Evolutionary conservation across 768 basidiomycete species (phyloP).

Genomic region (Boletus pseudo-olivaceus): DNA sequence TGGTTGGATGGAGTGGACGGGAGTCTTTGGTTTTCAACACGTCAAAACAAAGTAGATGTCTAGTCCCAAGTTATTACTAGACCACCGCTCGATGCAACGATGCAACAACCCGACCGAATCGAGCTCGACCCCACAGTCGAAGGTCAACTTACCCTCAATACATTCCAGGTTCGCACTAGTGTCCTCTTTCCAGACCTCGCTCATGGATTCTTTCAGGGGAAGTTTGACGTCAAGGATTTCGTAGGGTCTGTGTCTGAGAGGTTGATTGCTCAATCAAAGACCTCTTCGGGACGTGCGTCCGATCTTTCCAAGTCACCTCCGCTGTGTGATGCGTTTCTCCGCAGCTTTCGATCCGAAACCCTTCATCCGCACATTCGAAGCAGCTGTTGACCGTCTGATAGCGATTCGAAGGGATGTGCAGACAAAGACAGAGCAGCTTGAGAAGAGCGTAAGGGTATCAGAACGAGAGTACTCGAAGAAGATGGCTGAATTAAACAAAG

Average conservation of each 20-base stretch:
- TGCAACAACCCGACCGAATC: constrained; percentile 23
- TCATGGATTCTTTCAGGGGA: constrained; percentile 49
- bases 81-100: constrained; percentile 9
- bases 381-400: constrained; percentile 85
- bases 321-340: constrained; percentile 8
- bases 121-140: constrained; percentile 52
- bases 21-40: constrained; percentile 29
- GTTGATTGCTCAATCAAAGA: constrained; percentile 82
- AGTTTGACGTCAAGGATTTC: constrained; percentile 91
- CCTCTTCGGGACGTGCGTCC: constrained; percentile 74
- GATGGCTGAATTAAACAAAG: constrained; percentile 87
- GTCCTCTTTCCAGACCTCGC: background rate
- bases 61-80: background rate
- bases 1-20: background rate
- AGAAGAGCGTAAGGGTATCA: constrained; percentile 82
- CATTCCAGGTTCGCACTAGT: constrained; percentile 47
- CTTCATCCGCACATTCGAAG: constrained; percentile 89
- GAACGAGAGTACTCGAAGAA: constrained; percentile 94
- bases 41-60: constrained; percentile 24
- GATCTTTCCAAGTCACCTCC: background rate
- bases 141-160: constrained; percentile 48
- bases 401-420: constrained; percentile 88
- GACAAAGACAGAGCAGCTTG: constrained; percentile 84
- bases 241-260: constrained; percentile 83
- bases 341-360: constrained; percentile 93